Base-by-base conservation (phyloP, 169 alveolate species). In the Plasmodium vinckei region DNA sequence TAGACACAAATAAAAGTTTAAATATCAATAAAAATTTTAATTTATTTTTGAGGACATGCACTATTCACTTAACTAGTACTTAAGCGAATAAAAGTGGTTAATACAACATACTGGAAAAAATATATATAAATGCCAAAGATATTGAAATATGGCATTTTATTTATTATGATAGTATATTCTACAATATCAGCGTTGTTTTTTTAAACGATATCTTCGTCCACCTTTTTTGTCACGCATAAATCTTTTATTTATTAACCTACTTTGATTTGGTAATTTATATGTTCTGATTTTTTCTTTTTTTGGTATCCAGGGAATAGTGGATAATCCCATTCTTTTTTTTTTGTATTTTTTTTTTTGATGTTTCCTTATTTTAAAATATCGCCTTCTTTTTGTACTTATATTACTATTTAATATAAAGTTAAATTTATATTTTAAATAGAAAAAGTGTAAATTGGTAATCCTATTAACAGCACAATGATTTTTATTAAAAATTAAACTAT, bases 321-420 rank as follows among this genome's bases (percentile, higher is more conserved):
- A 88, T 87, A 90, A 46, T 25, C 95, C 91, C 82, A 94, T 91
- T 89, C 90, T 64, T 51, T 87, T 59, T 87, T 94, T 94, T 87
- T 92, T 94, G 88, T 94, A 91, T 72, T 94, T 94, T 91, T 92
- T 94, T 87, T 92, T 94, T 87, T 92, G 93, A 92, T 94, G 96
- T 79, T 94, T 94, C 56, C 93, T 87, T 54, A 94, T 94, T 75
- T 92, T 92, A 84, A 91, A 94, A 65, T 86, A 88, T 19, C 95
- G 73, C 88, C 96, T 89, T 87, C 94, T 91, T 49, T 91, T 92
- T 42, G 96, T 94, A 87, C 95, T 92, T 67, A 94, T 94, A 27
- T 47, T 60, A 21, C 70, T 59, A 17, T 64, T 69, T 21, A 68
- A 42, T 57, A 69, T 39, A 47, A 84, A 42, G 19, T 60, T 44